A percentile compares a stretch with the other conserved stretches of the same genome.
Conservation (phyloP, 345 rosid genomes). For the Limnanthes douglasii region DNA sequence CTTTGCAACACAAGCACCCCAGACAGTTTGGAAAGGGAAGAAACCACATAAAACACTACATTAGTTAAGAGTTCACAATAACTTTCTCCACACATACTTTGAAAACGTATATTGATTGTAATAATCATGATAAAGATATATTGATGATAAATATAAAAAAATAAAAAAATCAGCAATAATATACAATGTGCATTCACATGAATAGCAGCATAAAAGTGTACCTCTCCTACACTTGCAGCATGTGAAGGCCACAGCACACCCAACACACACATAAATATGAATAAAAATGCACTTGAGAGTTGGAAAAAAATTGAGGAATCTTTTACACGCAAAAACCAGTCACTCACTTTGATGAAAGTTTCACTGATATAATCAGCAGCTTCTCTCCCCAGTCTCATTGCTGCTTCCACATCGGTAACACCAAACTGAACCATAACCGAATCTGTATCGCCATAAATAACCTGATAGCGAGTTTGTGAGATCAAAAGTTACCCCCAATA, state of each 20-base stretch:
- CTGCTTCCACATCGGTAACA: conserved; percentile 53
- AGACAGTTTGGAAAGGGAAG: conserved; percentile 6
- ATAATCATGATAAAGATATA: no score
- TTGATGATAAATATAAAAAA: no score
- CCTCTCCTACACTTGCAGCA: neutral
- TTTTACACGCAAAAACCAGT: conserved; percentile 3
- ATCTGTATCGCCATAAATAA: conserved; percentile 97
- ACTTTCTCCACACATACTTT: no score
- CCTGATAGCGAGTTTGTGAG: conserved; percentile 25
- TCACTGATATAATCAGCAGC: conserved; percentile 84
- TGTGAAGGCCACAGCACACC: neutral
- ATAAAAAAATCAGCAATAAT: no score
- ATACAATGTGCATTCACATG: no score
- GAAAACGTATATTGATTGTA: no score
- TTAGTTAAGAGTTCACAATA: neutral
- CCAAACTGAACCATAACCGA: conserved; percentile 99
- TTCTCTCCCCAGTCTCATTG: conserved; percentile 89
- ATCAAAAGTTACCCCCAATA: no score
- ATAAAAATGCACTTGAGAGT: conserved; percentile 2
- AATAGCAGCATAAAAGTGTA: no score
- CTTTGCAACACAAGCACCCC: conserved; percentile 27
- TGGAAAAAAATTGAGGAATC: neutral
- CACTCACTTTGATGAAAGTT: conserved; percentile 64
- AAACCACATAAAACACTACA: neutral
- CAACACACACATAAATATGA: no score